A percentile compares a stretch with the other conserved stretches of the same genome.
Evolutionary conservation across 2,329 filamentous ascomycete genomes (phyloP).

Genomic region (Phoma sp.): DNA sequence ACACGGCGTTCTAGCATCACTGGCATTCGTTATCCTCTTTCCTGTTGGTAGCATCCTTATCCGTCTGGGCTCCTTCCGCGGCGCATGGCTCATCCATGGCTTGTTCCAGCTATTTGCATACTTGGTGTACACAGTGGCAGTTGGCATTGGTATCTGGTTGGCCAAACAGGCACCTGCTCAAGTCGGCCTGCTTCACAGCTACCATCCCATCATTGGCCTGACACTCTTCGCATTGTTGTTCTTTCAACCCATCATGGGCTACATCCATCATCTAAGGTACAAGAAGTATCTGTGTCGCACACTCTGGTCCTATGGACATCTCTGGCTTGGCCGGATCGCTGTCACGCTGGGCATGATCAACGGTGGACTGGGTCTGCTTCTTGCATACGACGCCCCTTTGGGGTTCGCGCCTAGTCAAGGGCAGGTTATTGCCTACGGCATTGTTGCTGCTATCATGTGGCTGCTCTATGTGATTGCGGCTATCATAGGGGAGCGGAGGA

Average conservation of each 20-base stretch:
- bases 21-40: slow-evolving; percentile 56
- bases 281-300: slow-evolving; percentile 55
- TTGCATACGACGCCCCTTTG: slow-evolving; percentile 39
- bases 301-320: slow-evolving; percentile 57
- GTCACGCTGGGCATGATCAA: slow-evolving; percentile 63
- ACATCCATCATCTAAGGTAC: slow-evolving; percentile 60
- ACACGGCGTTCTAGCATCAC: slow-evolving; percentile 52
- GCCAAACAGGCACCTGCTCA: slow-evolving; percentile 43
- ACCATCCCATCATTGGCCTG: slow-evolving; percentile 62
- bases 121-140: slow-evolving; percentile 56
- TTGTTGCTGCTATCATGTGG: slow-evolving; percentile 47
- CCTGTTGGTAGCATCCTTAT: slow-evolving; percentile 55
- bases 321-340: slow-evolving; percentile 62
- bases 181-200: slow-evolving; percentile 39
- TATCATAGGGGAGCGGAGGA: slow-evolving; percentile 38
- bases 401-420: slow-evolving; percentile 33
- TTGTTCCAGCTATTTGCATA: slow-evolving; percentile 59
- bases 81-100: slow-evolving; percentile 53
- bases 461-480: slow-evolving; percentile 40
- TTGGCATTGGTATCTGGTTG: slow-evolving; percentile 61
- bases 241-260: slow-evolving; percentile 62
- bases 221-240: slow-evolving; percentile 60
- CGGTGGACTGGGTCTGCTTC: slow-evolving; percentile 60
- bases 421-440: slow-evolving; percentile 44
- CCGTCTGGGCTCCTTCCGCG: slow-evolving; percentile 50